A percentile compares a stretch with the other conserved stretches of the same genome.
Conservation (phyloP, 2,329 filamentous ascomycete genomes). For the Diaporthe sp. region DNA sequence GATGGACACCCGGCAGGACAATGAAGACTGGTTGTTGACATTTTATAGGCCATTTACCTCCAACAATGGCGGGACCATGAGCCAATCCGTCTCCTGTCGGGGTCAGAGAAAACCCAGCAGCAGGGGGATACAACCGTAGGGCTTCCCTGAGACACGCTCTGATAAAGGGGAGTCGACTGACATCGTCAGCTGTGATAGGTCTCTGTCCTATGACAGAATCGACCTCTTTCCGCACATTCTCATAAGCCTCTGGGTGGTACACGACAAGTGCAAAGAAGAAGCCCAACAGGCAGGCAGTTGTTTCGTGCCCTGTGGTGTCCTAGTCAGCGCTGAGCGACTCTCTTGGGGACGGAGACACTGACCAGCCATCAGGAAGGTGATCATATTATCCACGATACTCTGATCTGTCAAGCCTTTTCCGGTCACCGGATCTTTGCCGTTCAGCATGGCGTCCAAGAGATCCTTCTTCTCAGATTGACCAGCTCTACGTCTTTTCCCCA, state of each 20-base stretch:
- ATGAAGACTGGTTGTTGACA: neutral
- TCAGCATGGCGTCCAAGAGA: conserved; percentile 40
- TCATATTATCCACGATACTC: conserved; percentile 40
- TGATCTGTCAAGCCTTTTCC: conserved; percentile 40
- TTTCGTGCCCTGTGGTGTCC: conserved; percentile 39
- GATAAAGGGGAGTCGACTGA: conserved; percentile 40
- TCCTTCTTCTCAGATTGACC: conserved; percentile 34
- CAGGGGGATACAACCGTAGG: conserved; percentile 35
- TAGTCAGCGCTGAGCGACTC: neutral
- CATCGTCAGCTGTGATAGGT: conserved; percentile 35
- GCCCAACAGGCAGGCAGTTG: conserved; percentile 37
- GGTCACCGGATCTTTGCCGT: conserved; percentile 38
- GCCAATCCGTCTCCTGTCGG: neutral
- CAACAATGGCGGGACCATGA: neutral
- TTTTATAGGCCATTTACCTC: neutral
- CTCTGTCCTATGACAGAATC: conserved; percentile 38
- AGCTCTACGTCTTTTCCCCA: neutral
- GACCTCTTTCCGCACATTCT: conserved; percentile 40
- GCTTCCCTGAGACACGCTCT: conserved; percentile 40
- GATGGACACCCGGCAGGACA: conserved; percentile 39
- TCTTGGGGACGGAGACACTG: no score
- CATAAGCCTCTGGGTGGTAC: conserved; percentile 36
- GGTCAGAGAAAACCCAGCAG: conserved; percentile 8
- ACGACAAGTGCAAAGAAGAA: conserved; percentile 39
- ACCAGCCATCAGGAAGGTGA: conserved; percentile 31